Conservation (phyloP, 805 yeast species). For the Wickerhamiella brachini region DNA sequence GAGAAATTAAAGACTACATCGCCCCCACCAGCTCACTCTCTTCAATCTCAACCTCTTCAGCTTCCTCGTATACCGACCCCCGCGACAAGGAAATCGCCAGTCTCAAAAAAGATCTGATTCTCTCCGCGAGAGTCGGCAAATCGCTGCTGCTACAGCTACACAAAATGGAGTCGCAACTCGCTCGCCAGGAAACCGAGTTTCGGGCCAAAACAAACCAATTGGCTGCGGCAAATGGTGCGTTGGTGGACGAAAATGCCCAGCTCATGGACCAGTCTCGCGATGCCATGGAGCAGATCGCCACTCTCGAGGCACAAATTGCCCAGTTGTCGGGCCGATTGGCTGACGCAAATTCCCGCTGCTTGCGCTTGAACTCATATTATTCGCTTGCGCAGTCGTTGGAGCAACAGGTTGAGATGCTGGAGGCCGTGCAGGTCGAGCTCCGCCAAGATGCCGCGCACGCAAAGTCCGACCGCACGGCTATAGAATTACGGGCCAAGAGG, state of each 20-base stretch:
- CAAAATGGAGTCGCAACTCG: slow-evolving; percentile 10
- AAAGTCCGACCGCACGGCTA: background rate
- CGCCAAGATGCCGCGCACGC: background rate
- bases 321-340: slow-evolving; percentile 6
- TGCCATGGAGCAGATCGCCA: slow-evolving; percentile 8
- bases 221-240: slow-evolving; percentile 4
- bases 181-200: slow-evolving; percentile 7
- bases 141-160: slow-evolving; percentile 15
- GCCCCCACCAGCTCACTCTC: background rate
- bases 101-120: slow-evolving; percentile 15
- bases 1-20: background rate
- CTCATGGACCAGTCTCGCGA: slow-evolving; percentile 11
- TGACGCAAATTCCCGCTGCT: slow-evolving; percentile 8
- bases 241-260: slow-evolving; percentile 10
- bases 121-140: slow-evolving; percentile 18
- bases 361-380: slow-evolving; percentile 9
- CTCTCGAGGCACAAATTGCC: slow-evolving; percentile 10
- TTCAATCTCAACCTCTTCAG: background rate
- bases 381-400: slow-evolving; percentile 13
- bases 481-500: background rate
- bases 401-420: slow-evolving; percentile 14
- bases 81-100: slow-evolving; percentile 10
- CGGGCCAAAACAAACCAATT: slow-evolving; percentile 3
- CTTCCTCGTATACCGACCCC: background rate
- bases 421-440: slow-evolving; percentile 8